phyloP scores from a whole-genome alignment of 2,329 filamentous ascomycete species.

The Penicillium sp. region DNA sequence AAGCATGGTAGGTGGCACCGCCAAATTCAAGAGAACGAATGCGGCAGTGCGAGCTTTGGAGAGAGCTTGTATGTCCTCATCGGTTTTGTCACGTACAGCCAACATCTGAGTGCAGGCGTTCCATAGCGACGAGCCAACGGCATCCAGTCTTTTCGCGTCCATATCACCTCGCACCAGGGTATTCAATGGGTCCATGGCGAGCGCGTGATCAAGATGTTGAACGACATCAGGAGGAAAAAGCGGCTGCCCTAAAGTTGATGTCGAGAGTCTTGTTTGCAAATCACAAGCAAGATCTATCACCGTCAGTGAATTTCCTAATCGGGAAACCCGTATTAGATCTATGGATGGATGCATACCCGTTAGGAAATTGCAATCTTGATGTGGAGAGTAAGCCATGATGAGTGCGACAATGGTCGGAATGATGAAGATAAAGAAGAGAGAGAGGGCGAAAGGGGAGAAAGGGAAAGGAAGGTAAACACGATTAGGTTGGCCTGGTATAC shows the following conservation, averaged over 20 bases:
- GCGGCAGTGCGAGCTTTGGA: not conserved
- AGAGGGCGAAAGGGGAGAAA: not conserved
- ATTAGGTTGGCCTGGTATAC: not conserved
- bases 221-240: not conserved
- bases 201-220: not conserved
- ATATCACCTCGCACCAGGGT: too few species aligned
- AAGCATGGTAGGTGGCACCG: not conserved
- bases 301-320: not conserved
- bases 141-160: constrained; percentile 23
- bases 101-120: constrained; percentile 35
- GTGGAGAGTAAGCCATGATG: not conserved
- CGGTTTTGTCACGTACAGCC: constrained; percentile 6
- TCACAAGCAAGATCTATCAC: not conserved
- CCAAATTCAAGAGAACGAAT: constrained; percentile 1
- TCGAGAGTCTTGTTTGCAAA: not conserved
- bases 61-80: not conserved
- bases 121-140: constrained; percentile 39
- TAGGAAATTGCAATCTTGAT: not conserved
- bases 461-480: constrained; percentile 9
- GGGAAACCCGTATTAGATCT: not conserved
- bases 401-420: not conserved
- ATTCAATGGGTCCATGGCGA: not conserved
- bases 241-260: not conserved
- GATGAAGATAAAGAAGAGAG: not conserved
- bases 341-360: not conserved